These are phyloP conservation scores for Letharia columbiana DNA, from an alignment of 495 filamentous ascomycete species.

Conservation along the genomic window DNA sequence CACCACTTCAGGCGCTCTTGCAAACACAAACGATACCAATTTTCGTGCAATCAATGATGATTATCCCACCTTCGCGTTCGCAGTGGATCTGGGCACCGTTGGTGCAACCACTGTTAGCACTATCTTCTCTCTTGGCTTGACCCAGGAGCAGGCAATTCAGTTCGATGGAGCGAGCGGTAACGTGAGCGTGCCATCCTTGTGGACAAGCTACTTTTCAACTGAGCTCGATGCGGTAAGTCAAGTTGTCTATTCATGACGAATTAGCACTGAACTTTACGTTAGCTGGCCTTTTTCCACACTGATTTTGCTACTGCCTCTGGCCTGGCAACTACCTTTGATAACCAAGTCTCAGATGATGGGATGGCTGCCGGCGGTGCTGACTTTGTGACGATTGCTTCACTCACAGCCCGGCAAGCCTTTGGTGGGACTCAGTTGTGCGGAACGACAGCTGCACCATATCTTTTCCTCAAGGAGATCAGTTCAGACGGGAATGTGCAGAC, in stretches of 20 bases:
- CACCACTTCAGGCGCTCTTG: conserved; percentile 34
- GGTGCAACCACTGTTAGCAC: conserved; percentile 29
- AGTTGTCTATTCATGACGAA: not conserved
- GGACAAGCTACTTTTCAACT: conserved; percentile 46
- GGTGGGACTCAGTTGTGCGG: conserved; percentile 76
- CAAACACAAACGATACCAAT: conserved; percentile 40
- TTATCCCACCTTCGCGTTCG: conserved; percentile 50
- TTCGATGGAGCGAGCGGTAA: conserved; percentile 37
- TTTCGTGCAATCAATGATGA: conserved; percentile 44
- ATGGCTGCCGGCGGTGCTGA: conserved; percentile 42
- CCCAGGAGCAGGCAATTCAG: conserved; percentile 46
- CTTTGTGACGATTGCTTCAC: conserved; percentile 71
- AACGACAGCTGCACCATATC: conserved; percentile 59
- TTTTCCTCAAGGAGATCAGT: conserved; percentile 92
- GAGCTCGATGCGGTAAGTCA: conserved; percentile 39
- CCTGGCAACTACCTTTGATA: conserved; percentile 38
- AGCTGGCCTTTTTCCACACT: conserved; percentile 47
- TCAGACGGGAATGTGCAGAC: conserved; percentile 90
- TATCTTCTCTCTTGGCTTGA: conserved; percentile 46
- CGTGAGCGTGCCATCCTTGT: conserved; percentile 39
- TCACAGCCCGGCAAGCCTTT: conserved; percentile 76
- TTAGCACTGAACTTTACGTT: conserved; percentile 1
- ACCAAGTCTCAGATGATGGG: conserved; percentile 41
- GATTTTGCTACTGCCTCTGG: conserved; percentile 36
- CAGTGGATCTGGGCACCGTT: conserved; percentile 44